These are phyloP conservation scores for Phytophthora europaea DNA, from an alignment of 352 stramenopile species.

Conservation along the genomic window DNA sequence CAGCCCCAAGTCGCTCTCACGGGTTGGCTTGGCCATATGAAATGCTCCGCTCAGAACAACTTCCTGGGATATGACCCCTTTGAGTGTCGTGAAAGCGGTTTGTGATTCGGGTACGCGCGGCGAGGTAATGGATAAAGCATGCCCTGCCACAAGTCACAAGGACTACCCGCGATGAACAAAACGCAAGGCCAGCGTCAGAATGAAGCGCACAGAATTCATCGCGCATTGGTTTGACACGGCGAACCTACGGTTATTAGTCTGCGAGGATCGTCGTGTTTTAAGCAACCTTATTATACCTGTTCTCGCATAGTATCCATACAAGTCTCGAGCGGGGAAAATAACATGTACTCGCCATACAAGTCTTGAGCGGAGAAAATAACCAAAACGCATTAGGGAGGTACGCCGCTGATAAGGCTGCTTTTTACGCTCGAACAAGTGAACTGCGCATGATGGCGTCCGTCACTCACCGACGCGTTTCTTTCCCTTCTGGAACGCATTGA, in stretches of 20 bases:
- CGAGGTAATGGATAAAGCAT: constrained; percentile 19
- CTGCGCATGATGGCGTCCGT: constrained; percentile 6
- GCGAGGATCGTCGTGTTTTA: too few species aligned
- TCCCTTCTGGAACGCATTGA: constrained; percentile 22
- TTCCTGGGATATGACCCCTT: not conserved
- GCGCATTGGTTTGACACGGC: not conserved
- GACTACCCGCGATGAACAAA: constrained; percentile 5
- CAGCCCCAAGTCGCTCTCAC: too few species aligned
- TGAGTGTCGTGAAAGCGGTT: not conserved
- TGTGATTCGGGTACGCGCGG: not conserved
- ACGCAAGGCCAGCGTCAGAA: constrained; percentile 10
- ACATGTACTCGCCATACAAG: too few species aligned
- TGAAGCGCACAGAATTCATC: not conserved
- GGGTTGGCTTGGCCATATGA: too few species aligned
- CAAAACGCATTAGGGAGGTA: not conserved
- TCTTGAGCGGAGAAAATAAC: too few species aligned
- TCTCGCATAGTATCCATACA: not conserved
- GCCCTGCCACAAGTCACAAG: constrained; percentile 34
- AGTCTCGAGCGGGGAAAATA: not conserved
- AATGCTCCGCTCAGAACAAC: too few species aligned
- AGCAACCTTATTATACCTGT: too few species aligned
- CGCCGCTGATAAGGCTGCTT: not conserved
- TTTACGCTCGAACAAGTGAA: not conserved
- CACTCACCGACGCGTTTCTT: constrained; percentile 15
- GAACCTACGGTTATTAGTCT: too few species aligned